These are phyloP conservation scores for Ophiorrhiza pumila DNA, from an alignment of 257 asterid species.

Conservation along the genomic window DNA sequence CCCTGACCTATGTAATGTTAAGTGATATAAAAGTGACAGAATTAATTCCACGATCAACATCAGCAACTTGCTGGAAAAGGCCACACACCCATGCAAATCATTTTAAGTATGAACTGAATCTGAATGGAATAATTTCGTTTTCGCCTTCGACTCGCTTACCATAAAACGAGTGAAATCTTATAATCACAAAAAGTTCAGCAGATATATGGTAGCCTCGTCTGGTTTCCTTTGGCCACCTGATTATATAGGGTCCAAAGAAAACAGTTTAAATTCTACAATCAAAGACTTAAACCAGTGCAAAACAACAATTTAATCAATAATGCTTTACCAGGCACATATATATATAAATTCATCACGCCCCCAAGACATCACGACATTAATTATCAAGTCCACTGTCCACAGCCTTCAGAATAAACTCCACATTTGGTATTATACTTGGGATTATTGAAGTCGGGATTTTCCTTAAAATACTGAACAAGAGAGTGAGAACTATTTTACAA, in stretches of 20 bases:
- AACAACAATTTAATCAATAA: too few species aligned
- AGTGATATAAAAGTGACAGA: slow-evolving; percentile 1
- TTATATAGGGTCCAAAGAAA: neutral
- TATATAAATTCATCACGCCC: slow-evolving; percentile 93
- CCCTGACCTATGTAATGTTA: slow-evolving; percentile 65
- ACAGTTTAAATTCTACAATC: too few species aligned
- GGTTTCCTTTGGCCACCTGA: slow-evolving; percentile 82
- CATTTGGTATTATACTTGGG: slow-evolving; percentile 48
- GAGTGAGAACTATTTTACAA: neutral
- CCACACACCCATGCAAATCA: too few species aligned
- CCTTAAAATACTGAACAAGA: slow-evolving; percentile 51
- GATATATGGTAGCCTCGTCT: slow-evolving; percentile 67
- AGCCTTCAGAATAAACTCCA: slow-evolving; percentile 62
- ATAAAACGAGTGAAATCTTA: slow-evolving; percentile 82
- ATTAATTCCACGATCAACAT: neutral
- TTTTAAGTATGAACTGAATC: too few species aligned
- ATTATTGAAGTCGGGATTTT: slow-evolving; percentile 50
- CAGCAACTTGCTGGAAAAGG: too few species aligned
- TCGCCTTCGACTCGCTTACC: slow-evolving; percentile 22
- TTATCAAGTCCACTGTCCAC: slow-evolving; percentile 78
- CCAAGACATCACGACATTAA: slow-evolving; percentile 82
- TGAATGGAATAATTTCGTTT: neutral
- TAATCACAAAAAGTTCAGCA: slow-evolving; percentile 62
- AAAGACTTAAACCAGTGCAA: too few species aligned
- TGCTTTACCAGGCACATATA: slow-evolving; percentile 90